Conservation (phyloP, 805 yeast species). For the Ogataea wickerhamii region DNA sequence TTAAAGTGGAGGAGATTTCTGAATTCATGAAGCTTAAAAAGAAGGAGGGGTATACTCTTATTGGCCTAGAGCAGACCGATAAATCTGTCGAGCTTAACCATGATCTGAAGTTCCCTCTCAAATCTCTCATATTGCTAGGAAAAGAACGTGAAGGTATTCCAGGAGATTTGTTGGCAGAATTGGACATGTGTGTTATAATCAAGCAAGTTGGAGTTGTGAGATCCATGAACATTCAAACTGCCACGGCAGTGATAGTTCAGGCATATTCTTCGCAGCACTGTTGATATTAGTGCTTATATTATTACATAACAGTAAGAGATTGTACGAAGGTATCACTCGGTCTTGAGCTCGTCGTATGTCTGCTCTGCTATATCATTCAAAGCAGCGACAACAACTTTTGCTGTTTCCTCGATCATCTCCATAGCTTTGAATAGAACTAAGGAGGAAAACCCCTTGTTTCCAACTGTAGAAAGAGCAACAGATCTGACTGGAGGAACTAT, state of each 20-base stretch:
- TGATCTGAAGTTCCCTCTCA: conserved; percentile 69
- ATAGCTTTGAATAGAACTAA: conserved; percentile 49
- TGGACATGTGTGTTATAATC: conserved; percentile 86
- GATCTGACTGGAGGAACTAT: conserved; percentile 72
- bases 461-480: conserved; percentile 50
- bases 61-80: conserved; percentile 93
- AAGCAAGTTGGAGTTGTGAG: conserved; percentile 89
- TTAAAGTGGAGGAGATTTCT: conserved; percentile 51
- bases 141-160: conserved; percentile 91
- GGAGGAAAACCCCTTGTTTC: conserved; percentile 54
- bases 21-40: conserved; percentile 57
- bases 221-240: conserved; percentile 96
- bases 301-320: too few relatives aligned
- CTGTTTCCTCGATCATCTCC: conserved; percentile 55
- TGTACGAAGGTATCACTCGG: too few relatives aligned
- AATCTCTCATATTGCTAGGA: conserved; percentile 76
- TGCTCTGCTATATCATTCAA: conserved; percentile 46
- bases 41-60: conserved; percentile 75
- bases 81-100: conserved; percentile 68
- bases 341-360: conserved; percentile 32
- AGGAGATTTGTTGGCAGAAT: conserved; percentile 72
- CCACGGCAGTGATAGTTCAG: conserved; percentile 90
- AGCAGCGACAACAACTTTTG: conserved; percentile 58
- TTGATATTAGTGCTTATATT: too few relatives aligned
- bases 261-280: conserved; percentile 77